Conservation (phyloP, 2,329 filamentous ascomycete genomes). For the Fusarium tricinctum region DNA sequence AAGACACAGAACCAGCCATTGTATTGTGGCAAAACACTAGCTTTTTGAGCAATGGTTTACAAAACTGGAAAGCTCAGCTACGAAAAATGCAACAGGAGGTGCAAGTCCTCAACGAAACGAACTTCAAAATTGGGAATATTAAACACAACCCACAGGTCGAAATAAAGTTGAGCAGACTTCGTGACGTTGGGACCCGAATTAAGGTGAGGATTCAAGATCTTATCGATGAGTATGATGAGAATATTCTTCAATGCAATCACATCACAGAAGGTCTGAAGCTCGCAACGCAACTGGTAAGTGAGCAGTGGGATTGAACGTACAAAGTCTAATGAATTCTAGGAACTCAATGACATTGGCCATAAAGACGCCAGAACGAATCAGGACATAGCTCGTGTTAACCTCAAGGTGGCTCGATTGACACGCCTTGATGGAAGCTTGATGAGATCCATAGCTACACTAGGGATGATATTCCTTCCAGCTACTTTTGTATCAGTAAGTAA, state of each 20-base stretch:
- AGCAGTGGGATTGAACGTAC: fast-evolving
- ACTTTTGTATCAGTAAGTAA: conserved; percentile 15
- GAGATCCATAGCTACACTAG: conserved; percentile 3
- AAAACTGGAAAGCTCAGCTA: conserved; percentile 21
- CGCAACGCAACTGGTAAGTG: conserved; percentile 7
- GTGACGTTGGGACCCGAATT: not conserved
- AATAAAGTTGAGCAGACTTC: not conserved
- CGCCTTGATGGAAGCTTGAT: conserved; percentile 5
- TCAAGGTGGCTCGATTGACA: not conserved
- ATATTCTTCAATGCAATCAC: conserved; percentile 1
- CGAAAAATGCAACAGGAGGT: not conserved
- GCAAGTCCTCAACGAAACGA: fast-evolving
- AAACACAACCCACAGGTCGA: fast-evolving
- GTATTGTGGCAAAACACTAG: conserved; percentile 6
- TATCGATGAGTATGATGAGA: conserved; percentile 8
- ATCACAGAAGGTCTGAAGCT: not conserved
- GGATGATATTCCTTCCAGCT: conserved; percentile 21
- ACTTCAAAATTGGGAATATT: fast-evolving
- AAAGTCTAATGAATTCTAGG: not conserved
- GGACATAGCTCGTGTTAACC: not conserved
- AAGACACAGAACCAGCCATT: not conserved
- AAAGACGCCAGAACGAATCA: not conserved
- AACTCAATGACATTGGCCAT: not conserved
- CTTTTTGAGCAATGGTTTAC: not conserved
- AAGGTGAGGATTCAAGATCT: not conserved